Evolutionary conservation across 2,329 filamentous ascomycete species (phyloP), one percentile per base, ranked within the genome.

Genomic region (Talaromyces sp.): DNA sequence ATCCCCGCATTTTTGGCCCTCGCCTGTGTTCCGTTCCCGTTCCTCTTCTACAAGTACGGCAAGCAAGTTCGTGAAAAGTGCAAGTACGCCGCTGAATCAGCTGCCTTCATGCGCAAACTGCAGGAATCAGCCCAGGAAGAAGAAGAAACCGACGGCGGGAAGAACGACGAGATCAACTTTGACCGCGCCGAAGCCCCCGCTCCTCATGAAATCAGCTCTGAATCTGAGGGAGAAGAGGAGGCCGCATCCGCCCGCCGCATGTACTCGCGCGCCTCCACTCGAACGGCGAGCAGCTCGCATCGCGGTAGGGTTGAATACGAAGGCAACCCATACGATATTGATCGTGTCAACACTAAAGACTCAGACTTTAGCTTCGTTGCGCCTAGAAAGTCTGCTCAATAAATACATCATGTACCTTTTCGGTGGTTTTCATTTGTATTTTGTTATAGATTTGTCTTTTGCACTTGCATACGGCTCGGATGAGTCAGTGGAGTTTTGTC

Each of bases 1-100:
- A 71, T 83, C 22, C 80, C 80, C 0, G 82, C 76, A 0, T 83
- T 83, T 69, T 66, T 83, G 40, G 80, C 81, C 0, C 68, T 82
- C 15, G 76, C 75, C 2, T 81, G 79, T 43, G 73, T 80, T 7
- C 79, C 79, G 0, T 80, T 81, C 65, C 79, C 79, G 3, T 80
- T 81, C 71, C 67, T 81, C 29, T 77, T 81, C 63, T 80, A 81
- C 71, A 78, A 77, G 67, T 79, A 80, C 67, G 79, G 79, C 22
- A 66, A 73, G 10, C 61, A 66, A 2, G 78, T 81, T 63, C 74
- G 79, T n/a, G 73, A 74, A 59, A 73, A 77, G 66, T 80, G 78
- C 73, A 78, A 79, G 68, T 81, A 75, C 66, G 74, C 78, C 19
- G 77, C 72, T 1, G 72, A 78, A 60, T 76, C 77, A 0, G 70